These are phyloP conservation scores for Amanita exitialis DNA, from an alignment of 768 basidiomycete genomes.

Conservation along the genomic window DNA sequence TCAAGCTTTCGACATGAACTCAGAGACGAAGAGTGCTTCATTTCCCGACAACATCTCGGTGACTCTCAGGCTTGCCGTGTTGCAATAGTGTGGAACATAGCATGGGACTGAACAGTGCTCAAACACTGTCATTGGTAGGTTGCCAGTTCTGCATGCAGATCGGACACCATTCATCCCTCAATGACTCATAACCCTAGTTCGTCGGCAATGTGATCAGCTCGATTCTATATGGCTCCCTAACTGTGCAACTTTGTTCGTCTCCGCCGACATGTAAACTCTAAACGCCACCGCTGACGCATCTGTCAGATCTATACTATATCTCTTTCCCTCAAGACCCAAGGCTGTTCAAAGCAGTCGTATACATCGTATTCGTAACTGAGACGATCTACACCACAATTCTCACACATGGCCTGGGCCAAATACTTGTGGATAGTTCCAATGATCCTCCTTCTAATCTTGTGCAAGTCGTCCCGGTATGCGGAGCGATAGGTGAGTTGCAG, in stretches of 20 bases:
- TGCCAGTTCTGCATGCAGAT: too few species aligned
- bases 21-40: too few species aligned
- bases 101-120: background rate
- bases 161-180: too few species aligned
- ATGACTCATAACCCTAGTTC: background rate
- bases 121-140: background rate
- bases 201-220: background rate
- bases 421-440: background rate
- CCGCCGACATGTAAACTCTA: background rate
- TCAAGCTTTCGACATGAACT: too few species aligned
- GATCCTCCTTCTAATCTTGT: background rate
- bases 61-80: too few species aligned
- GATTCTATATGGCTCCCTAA: background rate
- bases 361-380: constrained; percentile 4
- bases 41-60: too few species aligned
- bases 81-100: too few species aligned
- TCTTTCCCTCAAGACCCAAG: constrained; percentile 9
- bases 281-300: background rate
- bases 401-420: constrained; percentile 12
- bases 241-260: constrained; percentile 5
- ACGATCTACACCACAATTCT: constrained; percentile 17
- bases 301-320: constrained; percentile 10
- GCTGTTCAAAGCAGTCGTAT: constrained; percentile 8
- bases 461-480: background rate
- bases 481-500: background rate